Conservation (phyloP, 805 yeast species). For the Metschnikowia shivogae region DNA sequence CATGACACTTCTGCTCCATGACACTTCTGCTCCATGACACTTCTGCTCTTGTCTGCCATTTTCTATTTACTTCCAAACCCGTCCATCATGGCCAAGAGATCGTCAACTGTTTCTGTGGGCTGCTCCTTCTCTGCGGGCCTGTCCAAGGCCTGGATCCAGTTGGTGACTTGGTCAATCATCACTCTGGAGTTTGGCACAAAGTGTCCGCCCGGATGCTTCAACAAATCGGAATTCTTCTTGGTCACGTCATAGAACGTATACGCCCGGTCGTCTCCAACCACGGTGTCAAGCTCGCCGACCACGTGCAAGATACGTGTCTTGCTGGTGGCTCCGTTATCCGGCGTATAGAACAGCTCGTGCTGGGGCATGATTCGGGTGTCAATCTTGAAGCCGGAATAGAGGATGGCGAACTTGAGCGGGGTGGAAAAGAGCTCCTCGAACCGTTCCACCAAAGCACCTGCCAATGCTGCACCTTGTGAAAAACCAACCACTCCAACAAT, state of each 20-base stretch:
- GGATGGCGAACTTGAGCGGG: slow-evolving; percentile 61
- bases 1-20: too few species aligned
- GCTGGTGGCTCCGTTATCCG: slow-evolving; percentile 14
- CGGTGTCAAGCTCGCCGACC: slow-evolving; percentile 81
- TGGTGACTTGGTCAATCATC: slow-evolving; percentile 36
- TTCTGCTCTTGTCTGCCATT: background rate
- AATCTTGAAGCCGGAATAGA: slow-evolving; percentile 62
- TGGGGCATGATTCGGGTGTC: slow-evolving; percentile 28
- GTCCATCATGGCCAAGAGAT: slow-evolving; percentile 39
- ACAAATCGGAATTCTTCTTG: slow-evolving; percentile 48
- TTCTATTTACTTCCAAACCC: slow-evolving; percentile 17
- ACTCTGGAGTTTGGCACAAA: slow-evolving; percentile 85
- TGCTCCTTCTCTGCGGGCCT: slow-evolving; percentile 13
- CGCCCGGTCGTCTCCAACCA: slow-evolving; percentile 73
- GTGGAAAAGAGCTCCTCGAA: slow-evolving; percentile 51
- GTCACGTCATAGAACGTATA: slow-evolving; percentile 45
- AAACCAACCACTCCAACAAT: slow-evolving; percentile 88
- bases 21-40: background rate
- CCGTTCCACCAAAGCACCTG: slow-evolving; percentile 62
- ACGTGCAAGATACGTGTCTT: slow-evolving; percentile 55
- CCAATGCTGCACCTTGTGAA: slow-evolving; percentile 91
- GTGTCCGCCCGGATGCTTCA: slow-evolving; percentile 95
- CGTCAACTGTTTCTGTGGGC: slow-evolving; percentile 25
- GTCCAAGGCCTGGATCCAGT: slow-evolving; percentile 31
- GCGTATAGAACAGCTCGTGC: slow-evolving; percentile 22